Evolutionary conservation across 2,329 filamentous ascomycete species (phyloP).

Genomic region (Fusarium tricinctum): DNA sequence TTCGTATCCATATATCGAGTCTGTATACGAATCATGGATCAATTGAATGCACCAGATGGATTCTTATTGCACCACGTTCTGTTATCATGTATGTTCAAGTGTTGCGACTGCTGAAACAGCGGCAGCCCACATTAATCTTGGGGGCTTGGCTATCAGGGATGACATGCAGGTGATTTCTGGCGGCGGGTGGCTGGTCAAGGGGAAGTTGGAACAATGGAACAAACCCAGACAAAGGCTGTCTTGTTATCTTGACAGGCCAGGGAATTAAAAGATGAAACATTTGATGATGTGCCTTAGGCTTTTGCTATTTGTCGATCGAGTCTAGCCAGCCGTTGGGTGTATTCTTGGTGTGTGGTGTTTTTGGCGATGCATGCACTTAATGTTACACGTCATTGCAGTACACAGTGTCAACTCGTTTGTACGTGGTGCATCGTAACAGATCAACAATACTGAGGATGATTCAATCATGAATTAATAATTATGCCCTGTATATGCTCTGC

Average conservation of each 20-base stretch:
- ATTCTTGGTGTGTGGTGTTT: not conserved
- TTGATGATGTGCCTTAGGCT: constrained; percentile 14
- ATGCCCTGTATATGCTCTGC: not conserved
- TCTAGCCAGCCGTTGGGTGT: constrained; percentile 11
- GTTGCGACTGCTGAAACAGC: constrained; percentile 10
- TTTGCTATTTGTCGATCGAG: constrained; percentile 6
- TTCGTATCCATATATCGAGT: not conserved
- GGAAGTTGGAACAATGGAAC: not conserved
- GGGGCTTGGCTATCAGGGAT: constrained; percentile 3
- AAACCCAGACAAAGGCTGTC: not conserved
- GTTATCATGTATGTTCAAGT: not conserved
- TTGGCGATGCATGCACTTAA: not conserved
- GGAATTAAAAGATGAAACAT: constrained; percentile 23
- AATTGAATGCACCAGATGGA: not conserved
- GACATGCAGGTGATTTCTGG: constrained; percentile 11
- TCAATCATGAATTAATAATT: not conserved
- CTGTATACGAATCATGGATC: not conserved
- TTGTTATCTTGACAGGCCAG: constrained; percentile 1
- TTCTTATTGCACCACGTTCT: constrained; percentile 15
- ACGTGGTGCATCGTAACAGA: not conserved
- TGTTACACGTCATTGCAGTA: constrained; percentile 21
- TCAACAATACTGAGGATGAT: not conserved
- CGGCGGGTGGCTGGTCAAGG: constrained; percentile 10
- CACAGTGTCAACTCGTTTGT: constrained; percentile 15
- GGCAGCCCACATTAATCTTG: constrained; percentile 7